A percentile compares a stretch with the other conserved stretches of the same genome.
These are phyloP conservation scores for Sporothrix schenckii DNA, from an alignment of 2,329 filamentous ascomycete genomes.

Conservation along the genomic window DNA sequence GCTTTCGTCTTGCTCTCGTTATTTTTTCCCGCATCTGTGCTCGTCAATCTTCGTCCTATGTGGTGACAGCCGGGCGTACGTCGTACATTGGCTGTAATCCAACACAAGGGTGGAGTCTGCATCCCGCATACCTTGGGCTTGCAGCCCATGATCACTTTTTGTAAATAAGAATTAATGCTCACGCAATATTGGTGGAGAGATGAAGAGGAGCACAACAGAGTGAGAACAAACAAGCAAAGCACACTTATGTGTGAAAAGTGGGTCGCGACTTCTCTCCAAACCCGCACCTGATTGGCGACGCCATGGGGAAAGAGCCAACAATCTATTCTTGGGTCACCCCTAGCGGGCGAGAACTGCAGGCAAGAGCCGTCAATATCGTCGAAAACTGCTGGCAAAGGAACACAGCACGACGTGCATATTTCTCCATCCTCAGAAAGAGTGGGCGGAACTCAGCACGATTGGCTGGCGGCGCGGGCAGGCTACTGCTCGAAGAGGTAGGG, in stretches of 20 bases:
- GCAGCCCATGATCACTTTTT: constrained; percentile 4
- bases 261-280: constrained; percentile 2
- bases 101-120: background rate
- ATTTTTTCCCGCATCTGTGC: constrained; percentile 9
- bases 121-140: background rate
- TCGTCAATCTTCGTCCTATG: background rate
- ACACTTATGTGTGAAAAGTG: background rate
- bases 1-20: no score
- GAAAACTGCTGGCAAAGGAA: no score
- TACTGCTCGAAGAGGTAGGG: constrained; percentile 22
- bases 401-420: no score
- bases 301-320: constrained; percentile 5
- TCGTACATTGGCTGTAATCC: constrained; percentile 1
- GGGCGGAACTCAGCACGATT: constrained; percentile 19
- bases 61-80: background rate
- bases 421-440: background rate
- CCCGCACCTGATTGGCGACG: constrained; percentile 9
- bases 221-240: background rate
- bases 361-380: background rate
- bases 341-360: background rate
- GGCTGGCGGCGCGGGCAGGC: constrained; percentile 18
- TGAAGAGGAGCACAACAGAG: background rate
- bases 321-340: constrained; percentile 25
- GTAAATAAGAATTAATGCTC: constrained; percentile 19
- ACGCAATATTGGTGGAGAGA: constrained; percentile 22